Conservation (phyloP, 1,139 yeast genomes). For the Citeromyces siamensis region DNA sequence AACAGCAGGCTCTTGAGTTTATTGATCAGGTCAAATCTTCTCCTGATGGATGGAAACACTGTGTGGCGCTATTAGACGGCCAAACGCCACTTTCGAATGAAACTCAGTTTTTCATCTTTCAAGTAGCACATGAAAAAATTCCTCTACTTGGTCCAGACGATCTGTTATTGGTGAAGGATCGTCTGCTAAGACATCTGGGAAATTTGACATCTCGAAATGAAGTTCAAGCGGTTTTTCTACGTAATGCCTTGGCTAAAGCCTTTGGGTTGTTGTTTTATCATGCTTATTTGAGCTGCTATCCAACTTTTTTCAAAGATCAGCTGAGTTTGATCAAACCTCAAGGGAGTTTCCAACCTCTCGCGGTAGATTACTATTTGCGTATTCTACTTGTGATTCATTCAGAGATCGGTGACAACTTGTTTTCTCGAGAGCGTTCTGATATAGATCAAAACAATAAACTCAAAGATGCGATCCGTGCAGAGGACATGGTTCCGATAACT, state of each 20-base stretch:
- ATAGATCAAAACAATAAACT: constrained; percentile 57
- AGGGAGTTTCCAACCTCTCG: constrained; percentile 28
- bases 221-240: constrained; percentile 47
- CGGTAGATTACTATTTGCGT: constrained; percentile 69
- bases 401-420: constrained; percentile 88
- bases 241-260: constrained; percentile 71
- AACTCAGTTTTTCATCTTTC: constrained; percentile 66
- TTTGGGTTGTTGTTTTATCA: constrained; percentile 59
- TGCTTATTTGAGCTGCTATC: constrained; percentile 53
- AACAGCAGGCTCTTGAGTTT: constrained; percentile 52
- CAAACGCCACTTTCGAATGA: constrained; percentile 24
- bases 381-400: constrained; percentile 67
- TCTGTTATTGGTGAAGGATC: constrained; percentile 28
- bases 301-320: constrained; percentile 57
- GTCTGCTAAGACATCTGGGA: constrained; percentile 26
- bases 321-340: constrained; percentile 22
- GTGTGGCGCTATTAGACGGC: constrained; percentile 43
- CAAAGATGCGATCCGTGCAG: constrained; percentile 71
- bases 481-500: constrained; percentile 62
- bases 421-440: constrained; percentile 48
- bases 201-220: constrained; percentile 19
- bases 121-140: constrained; percentile 62
- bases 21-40: constrained; percentile 67
- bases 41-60: constrained; percentile 68
- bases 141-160: constrained; percentile 35